These are phyloP conservation scores for Boletus smithii DNA, from an alignment of 1,284 basidiomycete species.

Conservation along the genomic window DNA sequence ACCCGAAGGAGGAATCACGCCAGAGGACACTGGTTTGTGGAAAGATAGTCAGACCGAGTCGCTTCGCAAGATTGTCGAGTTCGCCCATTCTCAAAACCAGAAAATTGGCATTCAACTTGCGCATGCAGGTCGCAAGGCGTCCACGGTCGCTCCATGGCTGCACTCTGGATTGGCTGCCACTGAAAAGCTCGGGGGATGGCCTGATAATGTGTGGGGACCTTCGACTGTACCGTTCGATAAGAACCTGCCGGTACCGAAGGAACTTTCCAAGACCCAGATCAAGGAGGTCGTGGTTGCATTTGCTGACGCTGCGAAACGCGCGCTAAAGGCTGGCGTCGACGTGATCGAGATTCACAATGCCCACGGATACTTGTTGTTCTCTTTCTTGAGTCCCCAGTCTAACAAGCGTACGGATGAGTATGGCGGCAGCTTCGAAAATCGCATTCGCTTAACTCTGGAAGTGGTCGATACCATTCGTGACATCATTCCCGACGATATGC, in stretches of 20 bases:
- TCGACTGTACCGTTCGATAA: conserved; percentile 54
- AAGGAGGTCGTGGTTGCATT: conserved; percentile 58
- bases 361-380: conserved; percentile 60
- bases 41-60: conserved; percentile 68
- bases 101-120: conserved; percentile 78
- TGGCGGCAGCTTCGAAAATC: conserved; percentile 72
- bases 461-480: conserved; percentile 51
- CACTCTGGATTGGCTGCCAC: conserved; percentile 37
- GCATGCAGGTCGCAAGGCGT: conserved; percentile 78
- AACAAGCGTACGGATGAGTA: conserved; percentile 74
- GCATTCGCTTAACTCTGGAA: conserved; percentile 58
- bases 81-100: conserved; percentile 68
- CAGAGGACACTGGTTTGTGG: conserved; percentile 67
- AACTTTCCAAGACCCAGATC: conserved; percentile 52
- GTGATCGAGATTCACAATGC: conserved; percentile 68
- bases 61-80: conserved; percentile 69
- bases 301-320: conserved; percentile 52
- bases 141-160: conserved; percentile 56
- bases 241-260: conserved; percentile 52
- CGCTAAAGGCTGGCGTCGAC: conserved; percentile 57
- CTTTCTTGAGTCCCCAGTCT: conserved; percentile 56
- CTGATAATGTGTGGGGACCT: conserved; percentile 57
- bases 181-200: conserved; percentile 68
- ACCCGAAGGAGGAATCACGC: conserved; percentile 55
- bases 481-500: conserved; percentile 55